Percentiles rank a stretch among this genome's conserved stretches.
phyloP scores from a whole-genome alignment of 306 rosid species.

The Oemleria cerasiformis region DNA sequence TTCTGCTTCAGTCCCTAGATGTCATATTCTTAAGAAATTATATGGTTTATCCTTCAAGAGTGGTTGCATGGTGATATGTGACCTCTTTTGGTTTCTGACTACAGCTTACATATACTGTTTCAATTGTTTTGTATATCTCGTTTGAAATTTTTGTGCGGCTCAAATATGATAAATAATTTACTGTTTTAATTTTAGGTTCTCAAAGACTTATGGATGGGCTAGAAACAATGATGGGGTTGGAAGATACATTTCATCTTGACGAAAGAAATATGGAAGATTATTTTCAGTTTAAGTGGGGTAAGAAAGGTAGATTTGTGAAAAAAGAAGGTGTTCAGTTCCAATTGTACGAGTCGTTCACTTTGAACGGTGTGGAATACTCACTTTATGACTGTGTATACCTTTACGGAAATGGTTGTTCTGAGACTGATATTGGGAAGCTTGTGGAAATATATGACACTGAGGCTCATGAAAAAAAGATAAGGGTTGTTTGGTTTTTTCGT shows the following conservation, averaged over 20 bases:
- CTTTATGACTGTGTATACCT: conserved; percentile 49
- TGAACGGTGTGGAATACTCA: conserved; percentile 40
- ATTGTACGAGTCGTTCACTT: conserved; percentile 46
- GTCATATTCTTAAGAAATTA: no score
- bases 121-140: background rate
- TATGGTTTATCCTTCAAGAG: no score
- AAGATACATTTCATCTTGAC: background rate
- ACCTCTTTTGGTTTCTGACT: background rate
- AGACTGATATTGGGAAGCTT: conserved; percentile 54
- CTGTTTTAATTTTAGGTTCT: conserved; percentile 4
- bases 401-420: conserved; percentile 21
- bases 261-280: conserved; percentile 24
- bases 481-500: conserved; percentile 52
- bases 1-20: no score
- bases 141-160: background rate
- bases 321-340: conserved; percentile 19
- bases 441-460: conserved; percentile 46
- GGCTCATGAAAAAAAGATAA: conserved; percentile 29
- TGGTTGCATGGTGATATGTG: background rate
- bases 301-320: conserved; percentile 21
- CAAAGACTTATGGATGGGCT: background rate
- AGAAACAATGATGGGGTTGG: background rate
- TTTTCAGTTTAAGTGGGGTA: conserved; percentile 53
- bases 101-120: background rate
- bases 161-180: background rate